Evolutionary conservation across 495 filamentous ascomycete genomes (phyloP).

Genomic region (Rhizodiscina lignyota): DNA sequence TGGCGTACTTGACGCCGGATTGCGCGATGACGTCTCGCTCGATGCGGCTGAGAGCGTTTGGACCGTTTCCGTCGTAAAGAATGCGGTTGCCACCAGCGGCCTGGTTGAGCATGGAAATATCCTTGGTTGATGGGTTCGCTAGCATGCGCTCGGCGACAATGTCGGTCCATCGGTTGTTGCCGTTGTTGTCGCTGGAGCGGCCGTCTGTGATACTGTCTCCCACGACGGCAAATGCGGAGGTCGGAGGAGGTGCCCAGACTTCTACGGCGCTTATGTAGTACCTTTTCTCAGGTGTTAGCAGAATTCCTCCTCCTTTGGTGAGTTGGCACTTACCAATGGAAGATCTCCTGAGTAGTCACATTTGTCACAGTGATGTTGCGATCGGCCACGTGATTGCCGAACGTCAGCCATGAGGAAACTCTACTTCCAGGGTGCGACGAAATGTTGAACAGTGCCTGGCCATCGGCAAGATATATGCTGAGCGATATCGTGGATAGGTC

Average conservation of each 20-base stretch:
- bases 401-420: conserved; percentile 39
- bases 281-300: too few species aligned
- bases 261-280: conserved; percentile 46
- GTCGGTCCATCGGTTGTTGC: conserved; percentile 55
- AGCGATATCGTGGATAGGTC: conserved; percentile 35
- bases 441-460: conserved; percentile 38
- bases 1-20: conserved; percentile 38
- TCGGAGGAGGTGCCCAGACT: conserved; percentile 29
- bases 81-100: conserved; percentile 60
- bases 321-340: too few species aligned
- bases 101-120: conserved; percentile 47
- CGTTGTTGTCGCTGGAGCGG: conserved; percentile 42
- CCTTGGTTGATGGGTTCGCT: conserved; percentile 24
- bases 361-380: too few species aligned
- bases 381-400: conserved; percentile 39
- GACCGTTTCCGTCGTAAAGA: conserved; percentile 44
- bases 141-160: conserved; percentile 40
- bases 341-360: too few species aligned
- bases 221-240: conserved; percentile 38
- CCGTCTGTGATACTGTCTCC: conserved; percentile 68
- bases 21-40: conserved; percentile 46
- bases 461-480: conserved; percentile 38
- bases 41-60: conserved; percentile 40
- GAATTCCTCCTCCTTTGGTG: too few species aligned
- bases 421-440: conserved; percentile 53